Evolutionary conservation across 2,329 filamentous ascomycete species (phyloP).

Genomic region (Chalaropsis ovoidea): DNA sequence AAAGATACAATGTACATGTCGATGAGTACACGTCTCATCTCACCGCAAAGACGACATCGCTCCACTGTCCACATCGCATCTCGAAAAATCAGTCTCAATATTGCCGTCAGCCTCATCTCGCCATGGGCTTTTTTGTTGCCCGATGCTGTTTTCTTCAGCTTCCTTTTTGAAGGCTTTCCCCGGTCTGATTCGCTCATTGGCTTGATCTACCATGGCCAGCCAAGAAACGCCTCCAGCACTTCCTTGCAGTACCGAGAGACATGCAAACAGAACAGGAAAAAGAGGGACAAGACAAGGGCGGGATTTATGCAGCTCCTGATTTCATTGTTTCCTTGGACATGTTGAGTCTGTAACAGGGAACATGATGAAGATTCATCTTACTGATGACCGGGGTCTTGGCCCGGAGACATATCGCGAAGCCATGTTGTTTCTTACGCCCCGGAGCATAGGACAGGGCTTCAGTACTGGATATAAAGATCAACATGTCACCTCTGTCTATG

Average conservation of each 20-base stretch:
- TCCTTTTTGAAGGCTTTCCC: not conserved
- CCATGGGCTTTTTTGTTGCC: not conserved
- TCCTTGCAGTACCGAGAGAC: not conserved
- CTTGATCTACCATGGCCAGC: not conserved
- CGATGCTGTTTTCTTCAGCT: not conserved
- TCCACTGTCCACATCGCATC: not conserved
- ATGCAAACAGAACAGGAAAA: not conserved
- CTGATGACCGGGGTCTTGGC: not conserved
- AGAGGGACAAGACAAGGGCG: not conserved
- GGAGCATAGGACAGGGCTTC: not conserved
- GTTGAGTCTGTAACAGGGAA: conserved; percentile 7
- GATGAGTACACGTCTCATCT: not conserved
- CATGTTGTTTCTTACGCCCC: not conserved
- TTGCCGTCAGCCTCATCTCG: not conserved
- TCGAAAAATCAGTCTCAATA: not conserved
- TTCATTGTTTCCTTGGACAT: not conserved
- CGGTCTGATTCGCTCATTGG: not conserved
- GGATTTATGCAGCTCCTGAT: not conserved
- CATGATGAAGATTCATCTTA: conserved; percentile 2
- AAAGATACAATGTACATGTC: not conserved
- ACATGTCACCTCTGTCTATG: not conserved
- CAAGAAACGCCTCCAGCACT: not conserved
- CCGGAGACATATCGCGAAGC: not conserved
- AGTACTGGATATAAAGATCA: conserved; percentile 3
- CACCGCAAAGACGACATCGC: not conserved